Percentiles rank a stretch among this genome's conserved stretches.
phyloP scores from a whole-genome alignment of 495 filamentous ascomycete genomes.

The Daldinia vernicosa region DNA sequence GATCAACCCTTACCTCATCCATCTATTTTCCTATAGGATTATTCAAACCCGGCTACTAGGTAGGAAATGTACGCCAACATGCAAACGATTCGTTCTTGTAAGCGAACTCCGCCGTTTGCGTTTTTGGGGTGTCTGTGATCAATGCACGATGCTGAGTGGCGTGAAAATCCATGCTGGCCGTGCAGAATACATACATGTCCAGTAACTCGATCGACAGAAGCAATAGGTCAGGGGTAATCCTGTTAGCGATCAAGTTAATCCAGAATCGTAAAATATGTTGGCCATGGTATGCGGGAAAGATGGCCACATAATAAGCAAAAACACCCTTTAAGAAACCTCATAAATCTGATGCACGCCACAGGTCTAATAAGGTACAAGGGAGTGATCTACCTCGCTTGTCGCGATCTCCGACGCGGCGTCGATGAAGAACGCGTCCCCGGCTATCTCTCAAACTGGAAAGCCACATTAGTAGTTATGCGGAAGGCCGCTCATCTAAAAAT shows the following conservation, averaged over 20 bases:
- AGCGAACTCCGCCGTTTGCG: slow-evolving; percentile 3
- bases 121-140: slow-evolving; percentile 4
- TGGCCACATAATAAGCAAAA: slow-evolving; percentile 10
- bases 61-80: not conserved
- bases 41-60: not conserved
- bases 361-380: not conserved
- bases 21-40: not conserved
- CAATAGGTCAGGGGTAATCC: not conserved
- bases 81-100: slow-evolving; percentile 12
- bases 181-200: not conserved
- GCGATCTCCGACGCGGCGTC: slow-evolving; percentile 3
- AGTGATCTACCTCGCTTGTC: slow-evolving; percentile 1
- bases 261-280: slow-evolving; percentile 8
- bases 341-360: slow-evolving; percentile 12
- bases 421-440: slow-evolving; percentile 8
- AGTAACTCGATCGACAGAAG: not conserved
- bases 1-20: not conserved
- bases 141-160: slow-evolving; percentile 4
- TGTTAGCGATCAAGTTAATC: not conserved
- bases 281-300: not conserved
- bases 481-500: slow-evolving; percentile 17
- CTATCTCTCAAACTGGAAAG: not conserved
- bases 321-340: not conserved
- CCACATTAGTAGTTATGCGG: slow-evolving; percentile 27
- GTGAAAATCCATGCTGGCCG: not conserved